phyloP scores from a whole-genome alignment of 148 eudicot genomes.

The Tetragonia tetragonoides region DNA sequence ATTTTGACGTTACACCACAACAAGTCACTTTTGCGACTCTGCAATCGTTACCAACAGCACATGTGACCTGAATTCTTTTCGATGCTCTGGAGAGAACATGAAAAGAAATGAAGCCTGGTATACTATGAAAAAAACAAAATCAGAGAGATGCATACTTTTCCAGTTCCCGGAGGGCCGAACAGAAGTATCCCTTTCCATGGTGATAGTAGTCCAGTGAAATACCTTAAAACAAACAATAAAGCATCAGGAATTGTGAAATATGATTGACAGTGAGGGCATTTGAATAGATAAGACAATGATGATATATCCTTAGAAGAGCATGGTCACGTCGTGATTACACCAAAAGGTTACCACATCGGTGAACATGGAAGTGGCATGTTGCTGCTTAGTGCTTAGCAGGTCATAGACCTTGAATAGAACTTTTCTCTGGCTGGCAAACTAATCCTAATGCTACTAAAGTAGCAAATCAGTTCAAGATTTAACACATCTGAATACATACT shows the following conservation, averaged over 20 bases:
- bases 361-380: no score
- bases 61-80: neutral
- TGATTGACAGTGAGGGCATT: neutral
- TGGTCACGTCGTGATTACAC: no score
- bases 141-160: conserved; percentile 59
- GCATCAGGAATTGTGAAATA: conserved; percentile 11
- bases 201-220: conserved; percentile 86
- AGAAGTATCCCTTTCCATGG: conserved; percentile 99
- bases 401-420: no score
- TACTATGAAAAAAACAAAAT: neutral
- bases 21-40: neutral
- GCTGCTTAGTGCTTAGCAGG: no score
- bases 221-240: conserved; percentile 42
- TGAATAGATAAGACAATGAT: no score
- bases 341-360: no score
- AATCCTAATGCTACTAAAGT: no score
- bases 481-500: no score
- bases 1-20: no score
- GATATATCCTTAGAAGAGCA: no score
- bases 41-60: neutral
- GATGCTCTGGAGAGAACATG: neutral
- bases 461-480: no score
- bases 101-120: neutral
- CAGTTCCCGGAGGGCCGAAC: conserved; percentile 99
- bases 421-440: no score